Base-by-base conservation (phyloP, 1,139 yeast species). In the Pichia sp. region DNA sequence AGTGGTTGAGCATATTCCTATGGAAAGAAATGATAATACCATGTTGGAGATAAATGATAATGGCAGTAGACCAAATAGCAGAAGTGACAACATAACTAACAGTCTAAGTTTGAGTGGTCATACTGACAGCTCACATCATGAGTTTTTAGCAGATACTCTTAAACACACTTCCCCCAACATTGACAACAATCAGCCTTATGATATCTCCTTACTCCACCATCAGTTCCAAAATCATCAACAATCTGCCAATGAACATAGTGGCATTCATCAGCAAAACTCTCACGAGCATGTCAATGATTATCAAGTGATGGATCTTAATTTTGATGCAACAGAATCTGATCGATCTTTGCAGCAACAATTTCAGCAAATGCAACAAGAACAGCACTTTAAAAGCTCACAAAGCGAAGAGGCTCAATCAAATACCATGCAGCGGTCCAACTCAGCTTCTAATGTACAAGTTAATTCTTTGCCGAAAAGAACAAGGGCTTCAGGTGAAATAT, bases 401-500 rank as follows among this genome's bases (percentile, higher is more conserved):
- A 10, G 6, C 5, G 5, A 30, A 9, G 32, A 30, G 11, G 21
- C 19, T 14, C 18, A 26, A 14, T 18, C 30, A 14, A 14, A 24
- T 11, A 24, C 10, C 6, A 26, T 26, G 10, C 30, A 26, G 15
- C 14, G 30, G 18, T 7, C 30, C 14, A 26, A 26, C 10, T 26
- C 30, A 7, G 19, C 30, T 26, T 26, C 30, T 4, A 26, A 26
- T 26, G 15, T 18, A 26, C 14, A 26, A 14, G 30, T 18, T 26
- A 14, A 6, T 17, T 30, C 32, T 17, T 21, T 21, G 17, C 60
- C 55, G 11, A 65, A 67, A 43, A 56, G 78, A 48, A 67, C 74
- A 1, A 68, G 91, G 49, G 96, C 96, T 1, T 80, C 89, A 5
- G 94, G 96, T 1, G 93, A 83, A 53, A 91, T 84, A 17, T 67